Evolutionary conservation across 441 rosid species (phyloP), one percentile per base, ranked within the genome.

Genomic region (Gossypium lobatum): DNA sequence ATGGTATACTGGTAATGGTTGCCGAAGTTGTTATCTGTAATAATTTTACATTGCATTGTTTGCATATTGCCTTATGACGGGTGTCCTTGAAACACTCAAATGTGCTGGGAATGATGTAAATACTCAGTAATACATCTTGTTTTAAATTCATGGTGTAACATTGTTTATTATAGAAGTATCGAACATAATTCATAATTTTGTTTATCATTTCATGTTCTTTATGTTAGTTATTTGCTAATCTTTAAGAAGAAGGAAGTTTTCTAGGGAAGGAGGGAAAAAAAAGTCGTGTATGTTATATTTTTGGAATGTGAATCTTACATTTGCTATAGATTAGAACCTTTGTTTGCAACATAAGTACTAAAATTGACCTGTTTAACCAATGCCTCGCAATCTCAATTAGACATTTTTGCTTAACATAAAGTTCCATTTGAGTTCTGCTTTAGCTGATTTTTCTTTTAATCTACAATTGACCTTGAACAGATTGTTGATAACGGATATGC

Each of bases 401-500:
- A n/a, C 5, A 45, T 23, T 23, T 14, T 13, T 52, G 2, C 59
- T 26, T 26, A 9, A 52, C 45, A 26, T 26, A n/a, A 28, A 50
- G 4, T 50, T 52, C 20, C 23, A 9, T 68, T n/a, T 23, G 21
- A 16, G 4, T 68, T 50, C 5, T 50, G 39, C 42, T 26, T 3
- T 26, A 50, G 7, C 45, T 16, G 71, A 9, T 1, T 17, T 66
- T 62, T 31, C 6, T 37, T 16, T 18, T 7, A 7, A 68, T 26
- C 45, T 26, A n/a, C 45, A 52, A 25, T 68, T 28, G 61, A 68
- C 39, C 73, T 70, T 28, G 58, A 74, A 82, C 91, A 92, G 98
- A 92, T 94, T 83, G 74, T 92, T 79, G 91, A 91, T 67, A 92
- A 91, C 81, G 96, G 89, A 37, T 88, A 79, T 78, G 97, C 96